phyloP scores from a whole-genome alignment of 2,329 filamentous ascomycete genomes.

The Talaromyces sp. region DNA sequence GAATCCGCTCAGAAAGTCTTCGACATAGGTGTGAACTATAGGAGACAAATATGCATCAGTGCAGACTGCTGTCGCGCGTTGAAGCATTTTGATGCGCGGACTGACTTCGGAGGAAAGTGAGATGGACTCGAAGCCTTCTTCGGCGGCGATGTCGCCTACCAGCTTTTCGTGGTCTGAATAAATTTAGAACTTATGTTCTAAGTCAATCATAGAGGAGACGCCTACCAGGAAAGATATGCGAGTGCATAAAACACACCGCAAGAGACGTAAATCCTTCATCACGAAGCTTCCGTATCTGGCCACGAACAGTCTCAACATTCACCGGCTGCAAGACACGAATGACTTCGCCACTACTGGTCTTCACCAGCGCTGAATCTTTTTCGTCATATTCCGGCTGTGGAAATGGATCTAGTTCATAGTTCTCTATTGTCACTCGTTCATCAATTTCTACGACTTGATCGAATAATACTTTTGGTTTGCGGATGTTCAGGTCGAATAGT shows the following conservation, averaged over 20 bases:
- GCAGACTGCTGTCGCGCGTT: slow-evolving; percentile 68
- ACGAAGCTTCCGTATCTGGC: not conserved
- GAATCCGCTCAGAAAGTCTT: slow-evolving; percentile 12
- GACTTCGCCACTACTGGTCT: slow-evolving; percentile 60
- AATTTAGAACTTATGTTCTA: not conserved
- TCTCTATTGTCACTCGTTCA: slow-evolving; percentile 60
- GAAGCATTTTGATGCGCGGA: slow-evolving; percentile 78
- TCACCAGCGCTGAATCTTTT: slow-evolving; percentile 62
- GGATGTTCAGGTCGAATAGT: slow-evolving; percentile 83
- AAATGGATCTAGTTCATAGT: slow-evolving; percentile 58
- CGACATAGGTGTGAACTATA: slow-evolving; percentile 53
- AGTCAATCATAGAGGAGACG: not conserved
- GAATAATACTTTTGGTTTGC: slow-evolving; percentile 77
- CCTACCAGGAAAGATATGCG: not conserved
- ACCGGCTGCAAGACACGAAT: slow-evolving; percentile 60
- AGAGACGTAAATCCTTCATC: not conserved
- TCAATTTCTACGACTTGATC: slow-evolving; percentile 75
- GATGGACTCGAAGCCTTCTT: slow-evolving; percentile 56
- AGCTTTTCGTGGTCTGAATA: not conserved
- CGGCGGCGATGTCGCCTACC: not conserved
- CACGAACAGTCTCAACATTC: not conserved
- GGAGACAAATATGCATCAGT: slow-evolving; percentile 76
- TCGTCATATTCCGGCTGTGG: slow-evolving; percentile 42
- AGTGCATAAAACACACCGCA: not conserved
- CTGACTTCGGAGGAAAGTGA: slow-evolving; percentile 73